Percentiles rank a stretch among this genome's conserved stretches.
Evolutionary conservation across 2,329 filamentous ascomycete genomes (phyloP).

Genomic region (Periconia digitata): DNA sequence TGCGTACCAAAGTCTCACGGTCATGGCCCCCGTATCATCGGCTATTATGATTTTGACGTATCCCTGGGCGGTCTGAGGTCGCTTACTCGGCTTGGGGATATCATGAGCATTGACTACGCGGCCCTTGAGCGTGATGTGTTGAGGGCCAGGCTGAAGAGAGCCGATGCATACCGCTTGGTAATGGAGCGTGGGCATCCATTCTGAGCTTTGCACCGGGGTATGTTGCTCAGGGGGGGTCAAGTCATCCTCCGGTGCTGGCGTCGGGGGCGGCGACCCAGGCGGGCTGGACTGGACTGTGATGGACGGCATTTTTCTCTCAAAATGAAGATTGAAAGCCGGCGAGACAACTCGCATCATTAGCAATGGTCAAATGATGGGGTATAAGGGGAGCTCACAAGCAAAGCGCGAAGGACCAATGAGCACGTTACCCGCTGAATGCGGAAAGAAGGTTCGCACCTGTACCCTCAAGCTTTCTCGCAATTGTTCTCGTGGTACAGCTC

Average conservation of each 20-base stretch:
- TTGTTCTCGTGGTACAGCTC: neutral
- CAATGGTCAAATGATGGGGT: neutral
- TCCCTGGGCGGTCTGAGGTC: slow-evolving; percentile 50
- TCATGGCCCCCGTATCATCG: slow-evolving; percentile 58
- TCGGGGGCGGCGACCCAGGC: slow-evolving; percentile 25
- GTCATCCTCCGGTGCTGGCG: slow-evolving; percentile 49
- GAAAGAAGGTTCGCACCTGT: neutral
- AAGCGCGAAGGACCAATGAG: neutral
- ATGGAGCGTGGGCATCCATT: slow-evolving; percentile 47
- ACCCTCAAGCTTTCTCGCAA: neutral
- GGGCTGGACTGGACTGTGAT: slow-evolving; percentile 51
- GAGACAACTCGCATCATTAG: neutral
- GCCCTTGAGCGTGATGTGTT: slow-evolving; percentile 55
- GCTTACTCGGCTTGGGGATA: slow-evolving; percentile 45
- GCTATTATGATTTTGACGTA: slow-evolving; percentile 59
- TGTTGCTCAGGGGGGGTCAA: slow-evolving; percentile 55
- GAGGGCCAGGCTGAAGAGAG: slow-evolving; percentile 53
- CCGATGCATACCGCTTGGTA: slow-evolving; percentile 54
- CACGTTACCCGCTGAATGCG: neutral
- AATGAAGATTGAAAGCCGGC: neutral
- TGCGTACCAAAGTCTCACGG: slow-evolving; percentile 58
- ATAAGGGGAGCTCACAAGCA: neutral
- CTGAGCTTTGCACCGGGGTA: neutral
- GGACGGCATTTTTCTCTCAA: slow-evolving; percentile 31
- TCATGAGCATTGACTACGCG: slow-evolving; percentile 59